These are phyloP conservation scores for Trypethelium eluteriae DNA, from an alignment of 495 filamentous ascomycete species.

Conservation along the genomic window DNA sequence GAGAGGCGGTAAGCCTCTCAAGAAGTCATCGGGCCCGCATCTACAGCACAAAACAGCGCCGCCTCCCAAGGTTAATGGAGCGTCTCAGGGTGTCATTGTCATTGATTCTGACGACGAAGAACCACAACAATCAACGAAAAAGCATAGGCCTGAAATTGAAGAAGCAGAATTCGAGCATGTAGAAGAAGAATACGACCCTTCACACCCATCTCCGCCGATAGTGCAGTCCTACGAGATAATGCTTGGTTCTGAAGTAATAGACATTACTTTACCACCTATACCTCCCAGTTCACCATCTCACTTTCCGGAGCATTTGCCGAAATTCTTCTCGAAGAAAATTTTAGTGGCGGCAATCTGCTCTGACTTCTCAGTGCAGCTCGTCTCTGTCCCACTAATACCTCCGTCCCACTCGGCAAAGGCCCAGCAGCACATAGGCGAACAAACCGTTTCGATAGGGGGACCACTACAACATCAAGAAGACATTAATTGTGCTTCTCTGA, in stretches of 20 bases:
- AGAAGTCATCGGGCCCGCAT: conserved; percentile 31
- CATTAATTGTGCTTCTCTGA: conserved; percentile 60
- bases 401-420: conserved; percentile 51
- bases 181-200: conserved; percentile 53
- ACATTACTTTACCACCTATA: conserved; percentile 33
- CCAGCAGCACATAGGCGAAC: conserved; percentile 41
- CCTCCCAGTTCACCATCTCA: conserved; percentile 18
- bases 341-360: conserved; percentile 65
- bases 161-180: conserved; percentile 46
- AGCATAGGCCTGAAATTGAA: conserved; percentile 27
- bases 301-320: conserved; percentile 45
- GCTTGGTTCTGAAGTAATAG: conserved; percentile 33
- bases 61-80: conserved; percentile 34
- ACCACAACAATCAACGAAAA: conserved; percentile 43
- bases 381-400: conserved; percentile 65
- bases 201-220: conserved; percentile 40
- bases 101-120: conserved; percentile 75
- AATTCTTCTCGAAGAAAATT: conserved; percentile 55
- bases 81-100: conserved; percentile 59
- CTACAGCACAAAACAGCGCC: conserved; percentile 29
- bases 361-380: conserved; percentile 57
- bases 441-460: conserved; percentile 47
- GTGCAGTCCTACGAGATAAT: conserved; percentile 33
- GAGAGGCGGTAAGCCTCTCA: conserved; percentile 67
- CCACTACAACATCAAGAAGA: conserved; percentile 49